phyloP scores from a whole-genome alignment of 2,329 filamentous ascomycete species.

The Diaporthe eres region DNA sequence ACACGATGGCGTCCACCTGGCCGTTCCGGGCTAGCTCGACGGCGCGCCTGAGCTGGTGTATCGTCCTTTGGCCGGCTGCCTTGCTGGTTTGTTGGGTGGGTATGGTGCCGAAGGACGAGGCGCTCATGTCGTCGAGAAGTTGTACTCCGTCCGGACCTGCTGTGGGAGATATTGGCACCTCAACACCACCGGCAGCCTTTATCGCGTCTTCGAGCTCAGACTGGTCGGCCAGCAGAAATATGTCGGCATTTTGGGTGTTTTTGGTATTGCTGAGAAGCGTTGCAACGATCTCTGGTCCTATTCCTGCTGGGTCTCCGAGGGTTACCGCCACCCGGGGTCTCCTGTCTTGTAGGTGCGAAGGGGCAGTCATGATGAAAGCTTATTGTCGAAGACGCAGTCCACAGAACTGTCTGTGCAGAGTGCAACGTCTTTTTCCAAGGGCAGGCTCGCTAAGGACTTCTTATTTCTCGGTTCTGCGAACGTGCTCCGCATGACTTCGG shows the following conservation, averaged over 20 bases:
- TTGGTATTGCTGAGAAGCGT: conserved; percentile 50
- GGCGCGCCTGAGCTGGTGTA: conserved; percentile 50
- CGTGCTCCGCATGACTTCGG: neutral
- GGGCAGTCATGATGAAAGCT: neutral
- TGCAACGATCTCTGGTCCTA: conserved; percentile 51
- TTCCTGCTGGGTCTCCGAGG: conserved; percentile 50
- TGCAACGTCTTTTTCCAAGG: neutral
- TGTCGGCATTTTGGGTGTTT: conserved; percentile 48
- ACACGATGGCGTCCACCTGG: conserved; percentile 47
- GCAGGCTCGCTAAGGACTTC: neutral
- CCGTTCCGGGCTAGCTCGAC: conserved; percentile 47
- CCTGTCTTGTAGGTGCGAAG: conserved; percentile 1
- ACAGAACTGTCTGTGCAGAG: neutral
- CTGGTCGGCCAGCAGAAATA: conserved; percentile 46
- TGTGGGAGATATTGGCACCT: conserved; percentile 39
- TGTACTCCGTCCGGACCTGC: conserved; percentile 46
- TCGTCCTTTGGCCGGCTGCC: conserved; percentile 45
- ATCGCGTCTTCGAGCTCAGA: conserved; percentile 47
- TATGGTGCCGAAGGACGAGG: conserved; percentile 41
- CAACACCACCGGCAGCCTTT: conserved; percentile 44
- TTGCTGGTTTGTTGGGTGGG: conserved; percentile 43
- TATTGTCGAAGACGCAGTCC: neutral
- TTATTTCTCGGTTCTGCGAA: neutral
- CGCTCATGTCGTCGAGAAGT: conserved; percentile 48
- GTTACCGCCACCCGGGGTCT: conserved; percentile 50